Evolutionary conservation across 106 monocot genomes (phyloP), one percentile per base, ranked within the genome.

Genomic region (Acanthochlamys bracteata): DNA sequence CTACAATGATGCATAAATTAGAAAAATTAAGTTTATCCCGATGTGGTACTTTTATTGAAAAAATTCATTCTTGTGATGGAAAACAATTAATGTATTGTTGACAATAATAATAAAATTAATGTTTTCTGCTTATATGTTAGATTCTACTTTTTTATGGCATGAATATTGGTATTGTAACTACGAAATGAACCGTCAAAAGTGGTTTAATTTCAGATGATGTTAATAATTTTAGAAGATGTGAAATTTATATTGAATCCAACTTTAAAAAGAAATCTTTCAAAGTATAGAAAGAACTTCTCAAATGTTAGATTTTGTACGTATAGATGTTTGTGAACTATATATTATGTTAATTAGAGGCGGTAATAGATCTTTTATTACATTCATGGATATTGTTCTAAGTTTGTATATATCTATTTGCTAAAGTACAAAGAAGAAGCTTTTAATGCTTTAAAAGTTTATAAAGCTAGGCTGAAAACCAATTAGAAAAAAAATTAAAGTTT

Each of bases 351-450:
- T 26, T 49, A 43, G 9, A 24, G 10, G 12, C 43, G 24, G 47
- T 42, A 15, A 53, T 47, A 51, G 33, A 33, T 52, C 47, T 27
- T 66, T 66, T 33, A 66, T 66, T 17, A 66, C 26, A 1, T 66
- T 66, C 53, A 66, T 52, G 12, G 65, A 66, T 66, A 64, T 1
- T 46, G 42, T 24, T 64, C 64, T 24, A 10, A 11, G 13, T 66
- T 51, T 53, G 0, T 13, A 46, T 66, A 66, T 53, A 0, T 66
- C 4, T 66, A 51, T 27, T 19, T 66, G 25, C 10, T 66, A 12
- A 9, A 66, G 43, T 24, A 66, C 25, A 66, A 66, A 19, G 25
- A 47, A 26, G 9, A 66, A 2, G 25, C 15, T 14, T 11, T 66
- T 0, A 3, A 53, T 53, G 7, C 1, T 15, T 16, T 66, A 1